Evolutionary conservation across 768 basidiomycete species (phyloP).

Genomic region (Russula dissimulans): DNA sequence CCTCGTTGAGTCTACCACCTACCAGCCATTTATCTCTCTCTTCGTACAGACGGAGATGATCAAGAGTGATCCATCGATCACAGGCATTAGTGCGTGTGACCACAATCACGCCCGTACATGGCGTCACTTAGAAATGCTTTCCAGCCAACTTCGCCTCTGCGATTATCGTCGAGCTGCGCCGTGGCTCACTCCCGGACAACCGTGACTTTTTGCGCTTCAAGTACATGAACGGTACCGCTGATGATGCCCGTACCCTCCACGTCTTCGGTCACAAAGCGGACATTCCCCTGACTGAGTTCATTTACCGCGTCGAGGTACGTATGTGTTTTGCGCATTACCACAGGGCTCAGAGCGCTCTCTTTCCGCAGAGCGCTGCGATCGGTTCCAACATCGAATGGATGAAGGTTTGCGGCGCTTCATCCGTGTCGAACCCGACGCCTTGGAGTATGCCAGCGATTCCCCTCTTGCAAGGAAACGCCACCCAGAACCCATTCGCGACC

Average conservation of each 20-base stretch:
- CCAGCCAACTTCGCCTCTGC: conserved; percentile 68
- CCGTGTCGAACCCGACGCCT: not conserved
- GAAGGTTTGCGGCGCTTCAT: conserved; percentile 29
- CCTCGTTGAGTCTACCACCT: conserved; percentile 69
- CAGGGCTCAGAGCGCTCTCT: not conserved
- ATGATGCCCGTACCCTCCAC: conserved; percentile 55
- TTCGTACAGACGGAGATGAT: conserved; percentile 66
- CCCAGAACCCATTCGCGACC: conserved; percentile 4
- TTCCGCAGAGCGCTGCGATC: conserved; percentile 36
- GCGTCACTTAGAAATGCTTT: not conserved
- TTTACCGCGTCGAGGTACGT: conserved; percentile 66
- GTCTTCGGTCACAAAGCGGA: conserved; percentile 69
- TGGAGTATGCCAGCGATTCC: conserved; percentile 10
- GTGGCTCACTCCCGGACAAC: conserved; percentile 62
- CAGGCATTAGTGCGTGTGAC: conserved; percentile 52
- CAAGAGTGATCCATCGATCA: conserved; percentile 48
- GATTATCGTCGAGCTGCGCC: conserved; percentile 69
- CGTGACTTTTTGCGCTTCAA: conserved; percentile 78
- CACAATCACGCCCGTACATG: not conserved
- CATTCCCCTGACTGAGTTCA: conserved; percentile 77
- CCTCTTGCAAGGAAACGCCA: not conserved
- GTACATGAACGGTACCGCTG: conserved; percentile 73
- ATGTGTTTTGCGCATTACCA: conserved; percentile 14
- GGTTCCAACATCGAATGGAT: conserved; percentile 38
- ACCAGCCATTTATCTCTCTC: conserved; percentile 86